Evolutionary conservation across 768 basidiomycete species (phyloP), one percentile per base, ranked within the genome.

Genomic region (Podaxis mareebaensis): DNA sequence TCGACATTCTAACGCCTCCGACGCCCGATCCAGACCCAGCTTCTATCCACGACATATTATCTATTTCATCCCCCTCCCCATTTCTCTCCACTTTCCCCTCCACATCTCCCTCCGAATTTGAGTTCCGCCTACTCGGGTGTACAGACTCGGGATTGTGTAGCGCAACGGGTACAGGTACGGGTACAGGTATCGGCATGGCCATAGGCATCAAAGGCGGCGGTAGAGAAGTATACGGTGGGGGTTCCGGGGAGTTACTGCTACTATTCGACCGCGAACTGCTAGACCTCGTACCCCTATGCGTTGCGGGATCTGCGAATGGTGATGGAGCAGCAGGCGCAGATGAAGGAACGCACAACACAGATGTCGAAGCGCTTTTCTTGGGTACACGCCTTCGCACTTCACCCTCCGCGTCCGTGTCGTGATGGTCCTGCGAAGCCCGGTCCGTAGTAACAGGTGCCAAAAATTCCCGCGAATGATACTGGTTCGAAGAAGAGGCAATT

Each of bases 151-250:
- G 48, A 48, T 39, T 40, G 5, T 36, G 20, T 12, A 30, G 8
- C 20, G 26, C 42, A 44, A 24, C 12, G 11, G 56, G 22, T 5
- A 57, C 22, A 44, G 56, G 56, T 15, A 44, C 28, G 4, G 38
- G 56, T 2, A 57, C 56, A 30, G 56, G 39, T 28, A 40, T 28
- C 1, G 56, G 15, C 54, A 55, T 22, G 11, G 54, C 5, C 36
- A 39, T 40, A 13, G 12, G 51, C 28, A 61, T 55, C 42, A 61
- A 48, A 24, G 60, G 60, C 3, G 53, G 60, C 0, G 60, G 53
- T 13, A 61, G 33, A 17, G 60, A 55, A 4, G 60, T 55, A 48
- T 61, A 61, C 3, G 60, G 60, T 17, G 60, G 60, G 1, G 60
- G 60, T 24, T 54, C 53, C 1, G 60, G 53, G 4, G 33, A 54